Evolutionary conservation across 2,329 filamentous ascomycete species (phyloP).

Genomic region (Zasmidium cellare): DNA sequence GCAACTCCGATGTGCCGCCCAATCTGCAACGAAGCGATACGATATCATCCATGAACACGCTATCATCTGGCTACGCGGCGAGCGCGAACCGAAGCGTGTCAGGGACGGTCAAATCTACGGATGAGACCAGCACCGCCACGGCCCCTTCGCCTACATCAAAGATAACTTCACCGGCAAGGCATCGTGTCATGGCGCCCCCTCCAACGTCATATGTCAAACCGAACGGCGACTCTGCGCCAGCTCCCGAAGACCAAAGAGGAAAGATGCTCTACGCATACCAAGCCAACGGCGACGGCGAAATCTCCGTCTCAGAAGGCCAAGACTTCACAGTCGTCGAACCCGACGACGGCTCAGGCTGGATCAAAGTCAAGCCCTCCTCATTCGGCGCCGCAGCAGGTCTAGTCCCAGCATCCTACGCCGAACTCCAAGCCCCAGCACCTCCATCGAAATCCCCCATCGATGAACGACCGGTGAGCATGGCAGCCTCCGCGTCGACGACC

Average conservation of each 20-base stretch:
- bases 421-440: constrained; percentile 46
- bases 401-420: constrained; percentile 84
- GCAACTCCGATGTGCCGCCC: constrained; percentile 53
- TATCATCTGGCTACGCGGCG: constrained; percentile 83
- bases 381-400: constrained; percentile 73
- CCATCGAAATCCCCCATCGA: constrained; percentile 15
- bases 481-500: constrained; percentile 57
- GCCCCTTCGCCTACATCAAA: constrained; percentile 12
- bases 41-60: constrained; percentile 71
- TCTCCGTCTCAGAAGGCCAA: constrained; percentile 75
- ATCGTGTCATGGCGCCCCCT: constrained; percentile 82
- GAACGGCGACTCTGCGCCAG: constrained; percentile 49
- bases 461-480: constrained; percentile 55
- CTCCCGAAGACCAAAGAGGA: constrained; percentile 63
- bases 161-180: constrained; percentile 46
- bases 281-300: constrained; percentile 75
- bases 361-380: constrained; percentile 64
- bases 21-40: constrained; percentile 78
- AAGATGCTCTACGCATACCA: constrained; percentile 92
- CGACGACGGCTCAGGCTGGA: constrained; percentile 92
- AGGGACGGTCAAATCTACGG: constrained; percentile 55
- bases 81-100: constrained; percentile 76
- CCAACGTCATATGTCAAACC: constrained; percentile 73
- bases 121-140: constrained; percentile 31
- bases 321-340: constrained; percentile 78